These are phyloP conservation scores for Colletotrichum somersetense DNA, from an alignment of 2,329 filamentous ascomycete species.

Conservation along the genomic window DNA sequence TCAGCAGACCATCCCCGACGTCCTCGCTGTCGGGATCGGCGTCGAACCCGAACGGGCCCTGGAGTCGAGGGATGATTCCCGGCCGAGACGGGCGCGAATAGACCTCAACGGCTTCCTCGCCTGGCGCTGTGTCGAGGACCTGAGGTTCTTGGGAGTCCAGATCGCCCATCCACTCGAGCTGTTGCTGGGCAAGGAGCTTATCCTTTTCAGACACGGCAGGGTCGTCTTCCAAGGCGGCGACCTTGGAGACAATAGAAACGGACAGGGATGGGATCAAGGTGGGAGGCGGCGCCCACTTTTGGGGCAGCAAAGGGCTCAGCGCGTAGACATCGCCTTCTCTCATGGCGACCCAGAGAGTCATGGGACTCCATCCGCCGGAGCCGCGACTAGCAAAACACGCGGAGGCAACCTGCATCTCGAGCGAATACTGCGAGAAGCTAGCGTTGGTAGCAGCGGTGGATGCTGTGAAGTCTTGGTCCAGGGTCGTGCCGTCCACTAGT, in stretches of 20 bases:
- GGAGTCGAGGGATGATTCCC: conserved; percentile 69
- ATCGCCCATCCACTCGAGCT: conserved; percentile 76
- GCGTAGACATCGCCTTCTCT: conserved; percentile 93
- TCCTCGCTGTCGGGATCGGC: conserved; percentile 68
- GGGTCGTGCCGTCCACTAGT: conserved; percentile 83
- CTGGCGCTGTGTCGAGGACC: conserved; percentile 62
- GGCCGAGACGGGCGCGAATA: conserved; percentile 69
- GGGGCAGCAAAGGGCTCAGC: conserved; percentile 88
- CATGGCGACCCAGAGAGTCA: conserved; percentile 99
- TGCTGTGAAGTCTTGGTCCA: conserved; percentile 86
- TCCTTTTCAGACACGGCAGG: conserved; percentile 63
- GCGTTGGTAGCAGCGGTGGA: conserved; percentile 80
- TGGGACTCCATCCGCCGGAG: conserved; percentile 90
- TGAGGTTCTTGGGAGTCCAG: conserved; percentile 73
- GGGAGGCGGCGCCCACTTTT: conserved; percentile 83
- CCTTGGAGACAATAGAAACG: conserved; percentile 83
- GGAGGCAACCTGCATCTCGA: conserved; percentile 94
- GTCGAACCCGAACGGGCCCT: conserved; percentile 72
- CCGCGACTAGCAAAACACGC: conserved; percentile 79
- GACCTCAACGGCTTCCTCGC: conserved; percentile 66
- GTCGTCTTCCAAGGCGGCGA: conserved; percentile 73
- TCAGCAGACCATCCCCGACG: conserved; percentile 68
- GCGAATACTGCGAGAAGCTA: conserved; percentile 87
- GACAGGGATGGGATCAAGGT: conserved; percentile 86
- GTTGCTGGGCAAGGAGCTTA: conserved; percentile 72